These are phyloP conservation scores for Solanum hybrid DNA, from an alignment of 305 asterid species.

Conservation along the genomic window DNA sequence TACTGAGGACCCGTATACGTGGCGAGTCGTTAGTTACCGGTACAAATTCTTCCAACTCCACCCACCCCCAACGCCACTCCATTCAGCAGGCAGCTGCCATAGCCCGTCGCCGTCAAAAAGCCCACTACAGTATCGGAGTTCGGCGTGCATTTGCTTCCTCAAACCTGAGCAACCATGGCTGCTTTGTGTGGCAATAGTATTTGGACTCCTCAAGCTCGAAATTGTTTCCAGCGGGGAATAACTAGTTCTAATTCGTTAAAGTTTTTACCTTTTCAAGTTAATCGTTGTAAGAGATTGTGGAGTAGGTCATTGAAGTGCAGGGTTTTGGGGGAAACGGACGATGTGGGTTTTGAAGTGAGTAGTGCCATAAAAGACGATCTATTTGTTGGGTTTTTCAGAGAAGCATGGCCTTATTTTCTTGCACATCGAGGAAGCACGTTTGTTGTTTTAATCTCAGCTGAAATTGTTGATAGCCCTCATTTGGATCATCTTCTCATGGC, in stretches of 20 bases:
- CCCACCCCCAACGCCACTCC: background rate
- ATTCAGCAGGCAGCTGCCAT: background rate
- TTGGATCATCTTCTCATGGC: conserved; percentile 82
- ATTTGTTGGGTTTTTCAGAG: conserved; percentile 76
- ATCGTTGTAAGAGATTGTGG: background rate
- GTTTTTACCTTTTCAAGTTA: conserved; percentile 5
- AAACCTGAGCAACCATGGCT: conserved; percentile 31
- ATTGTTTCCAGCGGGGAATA: background rate
- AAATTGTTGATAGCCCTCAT: conserved; percentile 58
- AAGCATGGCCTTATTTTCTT: conserved; percentile 81
- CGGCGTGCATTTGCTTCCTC: background rate
- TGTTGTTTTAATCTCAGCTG: conserved; percentile 65
- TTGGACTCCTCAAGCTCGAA: conserved; percentile 16
- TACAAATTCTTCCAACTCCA: background rate
- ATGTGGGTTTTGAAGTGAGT: conserved; percentile 25
- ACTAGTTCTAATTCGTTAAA: conserved; percentile 11
- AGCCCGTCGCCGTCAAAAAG: background rate
- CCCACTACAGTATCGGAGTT: background rate
- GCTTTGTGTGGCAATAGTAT: conserved; percentile 14
- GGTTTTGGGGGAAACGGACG: conserved; percentile 34
- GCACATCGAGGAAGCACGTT: conserved; percentile 89
- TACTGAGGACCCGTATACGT: background rate
- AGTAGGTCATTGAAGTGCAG: conserved; percentile 8
- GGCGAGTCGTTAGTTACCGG: background rate
- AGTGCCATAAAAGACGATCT: conserved; percentile 48